Conservation (phyloP, 768 basidiomycete genomes). For the Pisolithus albus region DNA sequence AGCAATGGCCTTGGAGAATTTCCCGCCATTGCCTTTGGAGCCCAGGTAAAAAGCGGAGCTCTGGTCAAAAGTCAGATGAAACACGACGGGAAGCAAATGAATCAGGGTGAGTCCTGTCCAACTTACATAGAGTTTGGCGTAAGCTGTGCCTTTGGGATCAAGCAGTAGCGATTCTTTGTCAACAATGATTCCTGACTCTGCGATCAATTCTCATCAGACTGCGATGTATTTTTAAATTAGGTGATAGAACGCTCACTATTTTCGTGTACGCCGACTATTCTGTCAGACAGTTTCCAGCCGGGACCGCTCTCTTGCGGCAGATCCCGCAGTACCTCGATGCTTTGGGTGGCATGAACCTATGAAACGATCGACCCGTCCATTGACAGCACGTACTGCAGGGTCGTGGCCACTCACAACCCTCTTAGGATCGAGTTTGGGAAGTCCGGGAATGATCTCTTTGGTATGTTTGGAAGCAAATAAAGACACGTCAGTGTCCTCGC, state of each 20-base stretch:
- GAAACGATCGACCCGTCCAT: neutral
- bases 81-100: neutral
- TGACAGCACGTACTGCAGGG: neutral
- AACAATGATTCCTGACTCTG: conserved; percentile 71
- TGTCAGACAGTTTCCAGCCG: conserved; percentile 69
- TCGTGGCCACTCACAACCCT: conserved; percentile 45
- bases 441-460: conserved; percentile 45
- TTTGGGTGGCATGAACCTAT: conserved; percentile 74
- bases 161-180: conserved; percentile 59
- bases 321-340: conserved; percentile 73
- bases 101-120: neutral
- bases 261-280: conserved; percentile 66
- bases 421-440: conserved; percentile 67
- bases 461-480: conserved; percentile 49
- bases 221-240: neutral
- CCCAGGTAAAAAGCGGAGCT: conserved; percentile 66
- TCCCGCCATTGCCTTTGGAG: conserved; percentile 54
- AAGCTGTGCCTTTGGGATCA: conserved; percentile 51
- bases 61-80: conserved; percentile 25
- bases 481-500: conserved; percentile 59
- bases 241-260: conserved; percentile 52
- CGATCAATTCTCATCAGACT: neutral
- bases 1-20: conserved; percentile 56
- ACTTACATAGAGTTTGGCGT: conserved; percentile 58
- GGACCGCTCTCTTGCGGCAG: conserved; percentile 68